Percentiles rank a stretch among this genome's conserved stretches.
Evolutionary conservation across 2,329 filamentous ascomycete species (phyloP).

Genomic region (Biscogniauxia mediterranea): DNA sequence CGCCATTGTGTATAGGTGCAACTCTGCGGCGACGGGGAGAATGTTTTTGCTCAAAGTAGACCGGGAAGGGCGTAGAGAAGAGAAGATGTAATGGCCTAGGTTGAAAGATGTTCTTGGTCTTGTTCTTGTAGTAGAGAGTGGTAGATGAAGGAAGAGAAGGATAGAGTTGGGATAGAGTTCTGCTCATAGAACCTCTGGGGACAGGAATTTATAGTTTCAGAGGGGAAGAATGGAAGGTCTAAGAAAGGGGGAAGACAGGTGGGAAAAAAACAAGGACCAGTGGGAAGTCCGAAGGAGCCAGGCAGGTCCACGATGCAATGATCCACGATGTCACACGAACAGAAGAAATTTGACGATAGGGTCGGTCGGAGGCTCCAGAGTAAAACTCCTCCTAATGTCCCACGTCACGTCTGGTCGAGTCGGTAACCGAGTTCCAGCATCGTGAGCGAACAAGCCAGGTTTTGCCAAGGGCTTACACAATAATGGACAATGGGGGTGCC

Average conservation of each 20-base stretch:
- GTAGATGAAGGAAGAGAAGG: not conserved
- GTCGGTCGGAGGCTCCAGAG: not conserved
- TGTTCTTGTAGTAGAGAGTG: not conserved
- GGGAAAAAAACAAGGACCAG: not conserved
- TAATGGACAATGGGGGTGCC: not conserved
- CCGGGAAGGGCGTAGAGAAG: not conserved
- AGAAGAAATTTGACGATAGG: not conserved
- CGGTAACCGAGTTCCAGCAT: not conserved
- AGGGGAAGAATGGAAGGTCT: not conserved
- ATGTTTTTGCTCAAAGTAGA: not conserved
- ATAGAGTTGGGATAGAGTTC: not conserved
- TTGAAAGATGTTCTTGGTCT: too few species aligned
- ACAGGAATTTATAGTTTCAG: not conserved
- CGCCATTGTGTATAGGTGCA: not conserved
- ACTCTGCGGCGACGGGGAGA: not conserved
- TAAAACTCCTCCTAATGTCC: not conserved
- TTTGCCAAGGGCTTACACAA: not conserved
- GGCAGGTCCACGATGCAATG: not conserved
- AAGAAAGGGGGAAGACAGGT: not conserved
- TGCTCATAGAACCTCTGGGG: not conserved
- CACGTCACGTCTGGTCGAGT: not conserved
- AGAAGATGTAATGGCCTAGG: not conserved
- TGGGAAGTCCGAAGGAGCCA: not conserved
- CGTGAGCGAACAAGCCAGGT: not conserved
- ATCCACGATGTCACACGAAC: slow-evolving; percentile 1